Conservation (phyloP, 805 yeast species). For the Candida awuae region DNA sequence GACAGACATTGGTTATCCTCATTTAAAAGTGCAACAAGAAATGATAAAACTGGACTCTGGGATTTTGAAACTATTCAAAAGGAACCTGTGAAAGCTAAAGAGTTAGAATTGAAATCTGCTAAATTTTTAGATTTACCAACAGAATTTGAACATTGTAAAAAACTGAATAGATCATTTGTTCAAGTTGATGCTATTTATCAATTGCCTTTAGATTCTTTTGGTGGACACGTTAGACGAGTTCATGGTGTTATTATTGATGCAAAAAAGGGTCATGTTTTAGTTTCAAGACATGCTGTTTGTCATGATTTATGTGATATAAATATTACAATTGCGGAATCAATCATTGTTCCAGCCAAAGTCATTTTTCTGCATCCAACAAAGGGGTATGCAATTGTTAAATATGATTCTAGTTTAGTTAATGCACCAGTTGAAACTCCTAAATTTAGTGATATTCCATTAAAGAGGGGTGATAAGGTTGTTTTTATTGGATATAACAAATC, state of each 20-base stretch:
- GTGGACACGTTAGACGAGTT: constrained; percentile 51
- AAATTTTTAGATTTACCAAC: constrained; percentile 63
- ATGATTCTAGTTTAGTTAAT: constrained; percentile 65
- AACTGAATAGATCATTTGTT: constrained; percentile 61
- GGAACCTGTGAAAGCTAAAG: constrained; percentile 51
- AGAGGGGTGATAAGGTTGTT: constrained; percentile 67
- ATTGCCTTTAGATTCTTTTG: constrained; percentile 66
- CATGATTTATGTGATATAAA: constrained; percentile 73
- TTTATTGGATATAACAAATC: constrained; percentile 76
- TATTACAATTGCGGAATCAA: constrained; percentile 78
- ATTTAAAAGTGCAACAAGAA: constrained; percentile 59
- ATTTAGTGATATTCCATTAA: constrained; percentile 46
- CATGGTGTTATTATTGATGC: constrained; percentile 82
- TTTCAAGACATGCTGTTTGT: constrained; percentile 71
- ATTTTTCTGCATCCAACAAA: constrained; percentile 81
- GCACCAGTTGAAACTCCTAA: constrained; percentile 68
- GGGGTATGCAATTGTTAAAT: constrained; percentile 75
- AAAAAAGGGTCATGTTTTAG: constrained; percentile 66
- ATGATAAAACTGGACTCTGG: constrained; percentile 50
- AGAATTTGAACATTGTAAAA: constrained; percentile 44
- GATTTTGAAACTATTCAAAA: constrained; percentile 46
- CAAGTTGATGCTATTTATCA: constrained; percentile 59
- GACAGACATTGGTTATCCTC: constrained; percentile 82
- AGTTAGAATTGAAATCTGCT: constrained; percentile 52
- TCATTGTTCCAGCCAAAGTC: constrained; percentile 71